A percentile compares a stretch with the other conserved stretches of the same genome.
phyloP scores from a whole-genome alignment of 192 early-diverging fungal genomes.

The Podila verticillata region DNA sequence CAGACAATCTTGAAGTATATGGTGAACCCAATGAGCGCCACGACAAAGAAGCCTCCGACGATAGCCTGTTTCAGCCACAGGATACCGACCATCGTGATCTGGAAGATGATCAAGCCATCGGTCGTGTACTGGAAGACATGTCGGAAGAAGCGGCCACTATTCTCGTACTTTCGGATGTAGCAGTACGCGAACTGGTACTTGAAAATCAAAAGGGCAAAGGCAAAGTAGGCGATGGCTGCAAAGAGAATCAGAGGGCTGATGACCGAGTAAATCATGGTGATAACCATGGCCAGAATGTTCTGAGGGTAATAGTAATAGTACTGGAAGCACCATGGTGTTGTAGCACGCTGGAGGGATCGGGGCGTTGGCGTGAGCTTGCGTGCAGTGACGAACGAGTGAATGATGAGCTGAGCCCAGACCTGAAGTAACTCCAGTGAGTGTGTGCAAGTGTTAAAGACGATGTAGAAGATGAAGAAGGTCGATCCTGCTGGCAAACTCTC shows the following conservation, averaged over 20 bases:
- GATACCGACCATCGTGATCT: constrained; percentile 64
- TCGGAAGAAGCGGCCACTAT: constrained; percentile 62
- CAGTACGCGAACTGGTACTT: constrained; percentile 72
- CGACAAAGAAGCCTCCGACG: constrained; percentile 45
- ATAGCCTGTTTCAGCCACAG: constrained; percentile 62
- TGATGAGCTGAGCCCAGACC: constrained; percentile 63
- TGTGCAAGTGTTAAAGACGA: constrained; percentile 66
- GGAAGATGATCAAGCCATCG: constrained; percentile 67
- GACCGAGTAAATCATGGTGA: constrained; percentile 66
- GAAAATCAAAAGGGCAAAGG: constrained; percentile 62
- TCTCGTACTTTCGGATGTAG: constrained; percentile 68
- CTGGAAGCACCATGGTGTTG: constrained; percentile 64
- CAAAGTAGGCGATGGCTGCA: constrained; percentile 63
- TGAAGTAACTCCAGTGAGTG: constrained; percentile 69
- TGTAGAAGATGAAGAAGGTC: constrained; percentile 70
- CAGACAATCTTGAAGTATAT: constrained; percentile 58
- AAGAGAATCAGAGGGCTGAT: constrained; percentile 68
- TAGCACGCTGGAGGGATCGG: constrained; percentile 57
- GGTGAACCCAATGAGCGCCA: constrained; percentile 59
- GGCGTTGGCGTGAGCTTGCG: constrained; percentile 62
- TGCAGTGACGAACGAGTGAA: constrained; percentile 58
- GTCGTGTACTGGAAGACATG: constrained; percentile 65
- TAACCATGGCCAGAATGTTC: constrained; percentile 69
- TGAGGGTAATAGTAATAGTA: constrained; percentile 72
- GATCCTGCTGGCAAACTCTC: constrained; percentile 63